phyloP scores from a whole-genome alignment of 1,284 basidiomycete species.

The Ceratobasidium sp. region DNA sequence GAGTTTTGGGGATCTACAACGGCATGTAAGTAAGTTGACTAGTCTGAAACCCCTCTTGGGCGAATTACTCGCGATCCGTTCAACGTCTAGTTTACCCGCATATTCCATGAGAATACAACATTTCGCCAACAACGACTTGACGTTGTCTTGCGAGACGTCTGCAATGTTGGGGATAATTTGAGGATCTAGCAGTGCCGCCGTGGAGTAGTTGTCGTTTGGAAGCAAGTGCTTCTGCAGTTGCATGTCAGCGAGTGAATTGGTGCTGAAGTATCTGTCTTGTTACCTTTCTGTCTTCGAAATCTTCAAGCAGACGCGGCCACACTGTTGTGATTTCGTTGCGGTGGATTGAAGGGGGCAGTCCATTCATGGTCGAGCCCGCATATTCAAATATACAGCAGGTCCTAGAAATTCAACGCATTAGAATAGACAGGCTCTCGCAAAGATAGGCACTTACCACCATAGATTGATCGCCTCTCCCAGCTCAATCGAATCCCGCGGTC shows the following conservation, averaged over 20 bases:
- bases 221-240: not conserved
- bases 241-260: not conserved
- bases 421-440: not conserved
- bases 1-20: conserved; percentile 9
- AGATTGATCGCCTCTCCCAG: conserved; percentile 36
- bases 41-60: not conserved
- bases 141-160: conserved; percentile 22
- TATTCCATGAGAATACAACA: not conserved
- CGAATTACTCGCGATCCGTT: conserved; percentile 9
- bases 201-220: conserved; percentile 26
- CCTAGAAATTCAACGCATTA: not conserved
- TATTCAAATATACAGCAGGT: conserved; percentile 14
- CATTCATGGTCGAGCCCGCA: conserved; percentile 24
- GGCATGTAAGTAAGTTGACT: not conserved
- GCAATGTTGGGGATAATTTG: not conserved
- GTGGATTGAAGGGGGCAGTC: conserved; percentile 7
- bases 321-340: conserved; percentile 27
- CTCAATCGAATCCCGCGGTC: conserved; percentile 16
- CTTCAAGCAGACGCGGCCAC: conserved; percentile 23
- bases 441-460: conserved; percentile 23
- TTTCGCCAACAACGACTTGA: conserved; percentile 19
- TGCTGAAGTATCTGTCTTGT: not conserved
- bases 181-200: conserved; percentile 16
- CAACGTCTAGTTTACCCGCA: conserved; percentile 8
- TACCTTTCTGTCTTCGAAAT: conserved; percentile 33